These are phyloP conservation scores for Pseudisothecium myosuroides DNA, from an alignment of 225 moss, liverwort and hornwort species.

Conservation along the genomic window DNA sequence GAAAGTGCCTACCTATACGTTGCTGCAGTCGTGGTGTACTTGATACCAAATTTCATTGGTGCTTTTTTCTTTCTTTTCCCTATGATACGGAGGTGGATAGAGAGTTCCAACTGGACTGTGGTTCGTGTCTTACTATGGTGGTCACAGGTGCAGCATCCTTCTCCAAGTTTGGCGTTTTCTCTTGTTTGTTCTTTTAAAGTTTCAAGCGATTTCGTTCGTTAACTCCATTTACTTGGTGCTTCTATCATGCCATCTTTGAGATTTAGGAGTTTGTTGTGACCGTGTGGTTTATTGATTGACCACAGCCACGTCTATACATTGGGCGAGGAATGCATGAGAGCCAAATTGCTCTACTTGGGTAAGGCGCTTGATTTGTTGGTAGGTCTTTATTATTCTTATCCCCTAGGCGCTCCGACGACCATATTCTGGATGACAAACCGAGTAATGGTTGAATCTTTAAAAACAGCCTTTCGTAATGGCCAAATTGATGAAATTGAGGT, in stretches of 20 bases:
- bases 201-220: neutral
- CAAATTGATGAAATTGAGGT: neutral
- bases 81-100: slow-evolving; percentile 84
- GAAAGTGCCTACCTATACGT: slow-evolving; percentile 69
- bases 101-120: slow-evolving; percentile 75
- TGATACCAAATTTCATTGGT: slow-evolving; percentile 75
- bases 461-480: neutral
- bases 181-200: neutral
- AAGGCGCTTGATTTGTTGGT: neutral
- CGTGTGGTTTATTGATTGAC: neutral
- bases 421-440: neutral
- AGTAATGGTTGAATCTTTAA: neutral
- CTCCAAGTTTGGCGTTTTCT: neutral
- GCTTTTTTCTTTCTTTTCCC: slow-evolving; percentile 78
- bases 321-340: slow-evolving; percentile 99
- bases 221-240: neutral
- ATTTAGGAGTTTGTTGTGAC: neutral
- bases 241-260: neutral
- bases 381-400: neutral
- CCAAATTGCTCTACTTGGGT: slow-evolving; percentile 78
- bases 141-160: slow-evolving; percentile 59
- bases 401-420: neutral
- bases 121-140: slow-evolving; percentile 84
- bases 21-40: slow-evolving; percentile 65
- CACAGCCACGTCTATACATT: slow-evolving; percentile 82